Percentiles rank a stretch among this genome's conserved stretches.
phyloP scores from a whole-genome alignment of 2,329 filamentous ascomycete genomes.

The Ilyonectria mors-panacis region DNA sequence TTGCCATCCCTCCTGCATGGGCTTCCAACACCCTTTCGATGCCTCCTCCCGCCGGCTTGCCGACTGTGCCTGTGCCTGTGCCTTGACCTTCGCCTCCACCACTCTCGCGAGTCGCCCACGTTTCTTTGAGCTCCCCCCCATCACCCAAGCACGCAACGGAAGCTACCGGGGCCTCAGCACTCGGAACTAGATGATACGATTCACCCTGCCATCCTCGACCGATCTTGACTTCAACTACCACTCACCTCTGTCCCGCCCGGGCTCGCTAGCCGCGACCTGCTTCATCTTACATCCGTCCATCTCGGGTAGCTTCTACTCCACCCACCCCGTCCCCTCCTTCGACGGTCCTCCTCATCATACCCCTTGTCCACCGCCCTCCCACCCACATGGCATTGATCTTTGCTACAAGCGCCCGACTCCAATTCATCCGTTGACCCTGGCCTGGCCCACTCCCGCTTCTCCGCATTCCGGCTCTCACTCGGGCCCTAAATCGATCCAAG shows the following conservation, averaged over 20 bases:
- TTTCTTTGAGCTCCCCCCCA: slow-evolving; percentile 9
- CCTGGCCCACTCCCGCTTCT: slow-evolving; percentile 24
- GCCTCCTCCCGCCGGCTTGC: slow-evolving; percentile 21
- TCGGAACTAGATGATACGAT: slow-evolving; percentile 23
- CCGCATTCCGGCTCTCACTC: slow-evolving; percentile 25
- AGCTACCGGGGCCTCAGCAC: slow-evolving; percentile 11
- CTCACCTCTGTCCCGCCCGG: slow-evolving; percentile 13
- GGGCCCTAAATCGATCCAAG: slow-evolving; percentile 18
- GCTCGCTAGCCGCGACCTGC: slow-evolving; percentile 22
- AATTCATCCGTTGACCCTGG: slow-evolving; percentile 30
- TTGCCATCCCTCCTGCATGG: slow-evolving; percentile 15
- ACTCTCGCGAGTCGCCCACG: neutral
- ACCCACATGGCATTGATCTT: slow-evolving; percentile 22
- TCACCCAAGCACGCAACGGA: slow-evolving; percentile 9
- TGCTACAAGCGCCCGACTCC: slow-evolving; percentile 28
- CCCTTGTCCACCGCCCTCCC: slow-evolving; percentile 17
- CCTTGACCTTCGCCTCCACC: neutral
- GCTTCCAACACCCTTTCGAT: slow-evolving; percentile 15
- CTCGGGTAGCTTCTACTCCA: slow-evolving; percentile 22
- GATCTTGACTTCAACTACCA: slow-evolving; percentile 20
- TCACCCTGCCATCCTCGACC: slow-evolving; percentile 17
- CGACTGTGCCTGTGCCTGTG: slow-evolving; percentile 3
- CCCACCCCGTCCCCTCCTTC: slow-evolving; percentile 14
- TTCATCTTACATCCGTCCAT: slow-evolving; percentile 37
- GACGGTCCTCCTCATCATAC: slow-evolving; percentile 10